Evolutionary conservation across 139 green algal species (phyloP), one percentile per base, ranked within the genome.

Genomic region (Picochlorum sp.): DNA sequence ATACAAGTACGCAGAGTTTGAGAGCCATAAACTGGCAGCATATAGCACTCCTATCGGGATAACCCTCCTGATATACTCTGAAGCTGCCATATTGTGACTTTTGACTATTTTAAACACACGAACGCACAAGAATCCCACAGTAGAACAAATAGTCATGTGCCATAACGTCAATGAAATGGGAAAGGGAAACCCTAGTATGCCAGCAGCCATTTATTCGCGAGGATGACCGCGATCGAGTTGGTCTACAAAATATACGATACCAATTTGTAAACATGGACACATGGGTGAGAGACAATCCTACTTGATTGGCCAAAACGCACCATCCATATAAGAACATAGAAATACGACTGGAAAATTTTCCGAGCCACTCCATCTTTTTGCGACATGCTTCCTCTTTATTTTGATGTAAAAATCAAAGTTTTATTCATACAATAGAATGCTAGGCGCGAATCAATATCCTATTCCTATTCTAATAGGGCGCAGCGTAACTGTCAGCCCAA

Each of bases 151-250:
- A 8, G 72, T 24, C 90, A 95, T 95, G 79, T 96, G 90, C 85
- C 71, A 78, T 60, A 74, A 58, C 2, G 89, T 95, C 5, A 97
- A 61, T 1, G 90, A 69, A 34, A 97, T 90, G 34, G 90, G 90
- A 70, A 87, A 96, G 5, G 87, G 90, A 70, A 97, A 97, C n/a
- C 85, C 85, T 64, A 81, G 71, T 85, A 94, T 2, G 84, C 82
- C 4, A 97, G 80, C 5, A 97, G 71, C 71, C 85, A 96, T 62
- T 97, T 97, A 79, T 97, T 97, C 81, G 92, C 96, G 3, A 97
- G 62, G 28, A 97, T 97, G 62, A 97, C 86, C 64, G 66, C 66
- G 54, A 28, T n/a, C 13, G 49, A 63, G 11, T 47, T 47, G 24
- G 21, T 11, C 21, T 45, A 45, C 24, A 49, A 5, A 32, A 18